Evolutionary conservation across 2,329 filamentous ascomycete species (phyloP).

Genomic region (Colletotrichum tropicale): DNA sequence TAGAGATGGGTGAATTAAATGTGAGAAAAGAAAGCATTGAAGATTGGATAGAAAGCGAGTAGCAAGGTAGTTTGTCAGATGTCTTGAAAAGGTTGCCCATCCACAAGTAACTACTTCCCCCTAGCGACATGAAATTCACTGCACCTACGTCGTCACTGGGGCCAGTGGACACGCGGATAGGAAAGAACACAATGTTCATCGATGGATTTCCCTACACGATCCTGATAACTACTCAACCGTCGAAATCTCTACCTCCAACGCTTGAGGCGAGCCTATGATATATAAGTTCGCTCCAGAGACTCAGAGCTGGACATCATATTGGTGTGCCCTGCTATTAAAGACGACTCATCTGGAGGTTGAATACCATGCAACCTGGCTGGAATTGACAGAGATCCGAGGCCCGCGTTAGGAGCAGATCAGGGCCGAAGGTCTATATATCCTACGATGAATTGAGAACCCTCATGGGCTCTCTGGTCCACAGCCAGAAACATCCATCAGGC

Average conservation of each 20-base stretch:
- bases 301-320: background rate
- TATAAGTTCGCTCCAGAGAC: background rate
- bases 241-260: background rate
- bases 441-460: background rate
- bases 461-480: background rate
- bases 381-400: background rate
- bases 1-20: background rate
- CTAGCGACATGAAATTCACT: no score
- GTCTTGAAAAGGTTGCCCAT: background rate
- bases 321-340: background rate
- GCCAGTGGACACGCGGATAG: background rate
- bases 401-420: background rate
- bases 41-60: background rate
- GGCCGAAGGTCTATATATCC: background rate
- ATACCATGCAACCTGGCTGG: background rate
- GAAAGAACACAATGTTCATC: background rate
- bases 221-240: background rate
- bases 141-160: background rate
- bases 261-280: background rate
- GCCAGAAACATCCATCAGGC: background rate
- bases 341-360: background rate
- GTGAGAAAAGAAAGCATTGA: background rate
- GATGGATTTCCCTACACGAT: background rate
- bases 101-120: background rate
- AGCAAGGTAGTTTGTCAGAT: background rate